Evolutionary conservation across 2,329 filamentous ascomycete species (phyloP).

Genomic region (Cercospora nicotianae): DNA sequence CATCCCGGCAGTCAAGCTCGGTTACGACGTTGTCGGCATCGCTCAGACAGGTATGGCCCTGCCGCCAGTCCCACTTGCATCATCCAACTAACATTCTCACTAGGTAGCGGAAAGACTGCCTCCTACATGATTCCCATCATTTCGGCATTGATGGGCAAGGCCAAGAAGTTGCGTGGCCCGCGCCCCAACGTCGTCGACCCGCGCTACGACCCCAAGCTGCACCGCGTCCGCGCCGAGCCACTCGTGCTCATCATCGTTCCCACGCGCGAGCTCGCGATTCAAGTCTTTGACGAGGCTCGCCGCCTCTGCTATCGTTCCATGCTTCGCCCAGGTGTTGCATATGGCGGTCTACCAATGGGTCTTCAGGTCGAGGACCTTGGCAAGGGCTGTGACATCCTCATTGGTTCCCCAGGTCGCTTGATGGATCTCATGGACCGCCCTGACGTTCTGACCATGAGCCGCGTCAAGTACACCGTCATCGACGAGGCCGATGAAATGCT

Average conservation of each 20-base stretch:
- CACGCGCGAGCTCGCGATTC: conserved; percentile 84
- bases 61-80: conserved; percentile 1
- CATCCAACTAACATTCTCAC: conserved; percentile 5
- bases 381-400: conserved; percentile 84
- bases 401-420: conserved; percentile 85
- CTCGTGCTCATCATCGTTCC: conserved; percentile 83
- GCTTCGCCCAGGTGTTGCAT: conserved; percentile 86
- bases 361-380: conserved; percentile 71
- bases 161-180: conserved; percentile 77
- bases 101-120: conserved; percentile 94
- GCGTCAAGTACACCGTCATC: conserved; percentile 78
- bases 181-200: conserved; percentile 59
- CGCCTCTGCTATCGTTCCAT: conserved; percentile 93
- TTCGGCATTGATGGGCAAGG: conserved; percentile 93
- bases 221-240: conserved; percentile 73
- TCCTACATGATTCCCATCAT: conserved; percentile 88
- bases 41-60: conserved; percentile 78
- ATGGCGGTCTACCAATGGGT: conserved; percentile 74
- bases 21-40: conserved; percentile 80
- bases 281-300: conserved; percentile 92
- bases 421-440: conserved; percentile 77
- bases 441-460: conserved; percentile 66
- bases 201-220: conserved; percentile 53
- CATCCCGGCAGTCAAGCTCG: conserved; percentile 74
- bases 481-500: conserved; percentile 97